These are phyloP conservation scores for Trichophyton equinum DNA, from an alignment of 2,329 filamentous ascomycete genomes.

Conservation along the genomic window DNA sequence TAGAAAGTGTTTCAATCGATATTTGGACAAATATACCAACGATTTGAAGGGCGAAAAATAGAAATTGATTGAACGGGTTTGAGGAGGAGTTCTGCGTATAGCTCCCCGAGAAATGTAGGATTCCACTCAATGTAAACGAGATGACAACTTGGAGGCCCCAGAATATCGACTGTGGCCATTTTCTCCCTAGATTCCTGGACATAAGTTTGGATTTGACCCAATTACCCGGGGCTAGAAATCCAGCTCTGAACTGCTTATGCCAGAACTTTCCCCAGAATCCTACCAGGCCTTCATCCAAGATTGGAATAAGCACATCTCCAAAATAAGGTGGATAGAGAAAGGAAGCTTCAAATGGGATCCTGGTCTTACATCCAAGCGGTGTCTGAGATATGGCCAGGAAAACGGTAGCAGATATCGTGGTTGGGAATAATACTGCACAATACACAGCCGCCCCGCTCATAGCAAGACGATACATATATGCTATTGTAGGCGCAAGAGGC, in stretches of 20 bases:
- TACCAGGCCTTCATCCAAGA: slow-evolving; percentile 53
- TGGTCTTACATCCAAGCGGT: slow-evolving; percentile 42
- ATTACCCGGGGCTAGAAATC: slow-evolving; percentile 29
- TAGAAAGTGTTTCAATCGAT: slow-evolving; percentile 26
- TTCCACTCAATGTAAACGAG: slow-evolving; percentile 25
- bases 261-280: slow-evolving; percentile 80
- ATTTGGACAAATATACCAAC: slow-evolving; percentile 53
- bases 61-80: slow-evolving; percentile 39
- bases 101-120: slow-evolving; percentile 59
- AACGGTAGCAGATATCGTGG: slow-evolving; percentile 49
- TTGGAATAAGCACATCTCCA: slow-evolving; percentile 33
- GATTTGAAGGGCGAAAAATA: slow-evolving; percentile 64
- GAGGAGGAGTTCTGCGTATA: slow-evolving; percentile 52
- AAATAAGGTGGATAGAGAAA: slow-evolving; percentile 52
- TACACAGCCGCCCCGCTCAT: slow-evolving; percentile 47
- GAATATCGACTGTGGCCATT: slow-evolving; percentile 13
- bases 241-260: slow-evolving; percentile 79
- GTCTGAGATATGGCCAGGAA: slow-evolving; percentile 41
- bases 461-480: slow-evolving; percentile 45
- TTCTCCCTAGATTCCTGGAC: not conserved
- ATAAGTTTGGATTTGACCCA: slow-evolving; percentile 24
- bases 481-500: slow-evolving; percentile 31
- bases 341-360: slow-evolving; percentile 47
- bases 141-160: slow-evolving; percentile 18
- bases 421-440: slow-evolving; percentile 48